Conservation (phyloP, 192 early-diverging fungal genomes). For the Spizellomyces punctatus region DNA sequence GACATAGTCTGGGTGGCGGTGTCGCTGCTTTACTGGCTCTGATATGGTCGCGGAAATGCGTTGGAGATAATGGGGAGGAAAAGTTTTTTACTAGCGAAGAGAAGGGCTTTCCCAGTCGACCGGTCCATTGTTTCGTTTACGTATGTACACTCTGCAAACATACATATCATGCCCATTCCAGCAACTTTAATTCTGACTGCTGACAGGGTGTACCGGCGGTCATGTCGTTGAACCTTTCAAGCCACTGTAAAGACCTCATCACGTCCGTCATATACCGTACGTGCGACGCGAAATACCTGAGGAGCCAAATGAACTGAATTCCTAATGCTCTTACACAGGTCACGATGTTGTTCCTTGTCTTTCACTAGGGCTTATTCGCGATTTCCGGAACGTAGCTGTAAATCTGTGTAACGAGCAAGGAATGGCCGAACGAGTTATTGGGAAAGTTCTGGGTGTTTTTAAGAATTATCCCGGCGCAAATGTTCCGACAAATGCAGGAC, state of each 20-base stretch:
- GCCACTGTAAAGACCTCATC: slow-evolving; percentile 69
- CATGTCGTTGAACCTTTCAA: slow-evolving; percentile 73
- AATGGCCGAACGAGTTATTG: slow-evolving; percentile 49
- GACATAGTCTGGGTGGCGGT: slow-evolving; percentile 88
- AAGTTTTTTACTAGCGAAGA: slow-evolving; percentile 23
- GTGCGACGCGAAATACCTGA: neutral
- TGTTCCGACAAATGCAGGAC: neutral
- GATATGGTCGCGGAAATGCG: slow-evolving; percentile 68
- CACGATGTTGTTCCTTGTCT: slow-evolving; percentile 82
- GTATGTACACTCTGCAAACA: slow-evolving; percentile 56
- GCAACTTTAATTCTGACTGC: no score
- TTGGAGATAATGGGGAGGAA: slow-evolving; percentile 42
- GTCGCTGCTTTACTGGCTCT: slow-evolving; percentile 80
- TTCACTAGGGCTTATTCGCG: slow-evolving; percentile 75
- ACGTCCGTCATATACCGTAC: slow-evolving; percentile 61
- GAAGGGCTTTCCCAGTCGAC: slow-evolving; percentile 59
- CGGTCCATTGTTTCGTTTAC: slow-evolving; percentile 83
- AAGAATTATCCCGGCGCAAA: slow-evolving; percentile 5
- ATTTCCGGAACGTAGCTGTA: slow-evolving; percentile 74
- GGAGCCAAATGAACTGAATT: neutral
- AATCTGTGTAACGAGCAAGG: slow-evolving; percentile 48
- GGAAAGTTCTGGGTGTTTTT: slow-evolving; percentile 44
- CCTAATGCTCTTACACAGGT: slow-evolving; percentile 34
- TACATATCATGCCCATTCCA: no score
- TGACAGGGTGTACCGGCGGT: slow-evolving; percentile 33